Conservation (phyloP, 148 eudicot genomes). For the Rhododendron williamsianum region DNA sequence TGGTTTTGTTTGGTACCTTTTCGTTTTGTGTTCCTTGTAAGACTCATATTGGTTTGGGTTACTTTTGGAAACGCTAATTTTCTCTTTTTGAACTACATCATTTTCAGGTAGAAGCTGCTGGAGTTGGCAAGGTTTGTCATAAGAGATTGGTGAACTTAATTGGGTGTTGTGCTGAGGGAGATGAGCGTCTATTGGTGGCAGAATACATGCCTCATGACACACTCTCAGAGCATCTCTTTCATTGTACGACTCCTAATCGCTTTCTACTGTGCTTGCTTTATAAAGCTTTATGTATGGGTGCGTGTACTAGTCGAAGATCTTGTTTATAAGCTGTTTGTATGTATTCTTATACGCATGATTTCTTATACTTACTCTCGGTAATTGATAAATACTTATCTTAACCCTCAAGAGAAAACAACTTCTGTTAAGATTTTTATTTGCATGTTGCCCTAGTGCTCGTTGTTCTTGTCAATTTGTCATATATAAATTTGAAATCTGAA, state of each 20-base stretch:
- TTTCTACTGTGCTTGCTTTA: not conserved
- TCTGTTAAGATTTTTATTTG: not conserved
- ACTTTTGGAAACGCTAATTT: not conserved
- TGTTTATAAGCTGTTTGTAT: no score
- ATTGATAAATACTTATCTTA: not conserved
- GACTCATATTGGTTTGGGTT: not conserved
- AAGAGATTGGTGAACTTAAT: constrained; percentile 81
- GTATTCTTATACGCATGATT: no score
- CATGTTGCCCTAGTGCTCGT: not conserved
- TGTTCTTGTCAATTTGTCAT: not conserved
- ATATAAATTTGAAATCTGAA: not conserved
- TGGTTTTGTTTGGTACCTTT: not conserved
- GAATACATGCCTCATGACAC: constrained; percentile 92
- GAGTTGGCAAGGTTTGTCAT: constrained; percentile 89
- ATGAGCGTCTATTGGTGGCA: constrained; percentile 88
- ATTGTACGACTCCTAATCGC: constrained; percentile 51
- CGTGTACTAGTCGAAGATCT: not conserved
- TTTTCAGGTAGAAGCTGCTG: constrained; percentile 86
- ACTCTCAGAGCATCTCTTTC: constrained; percentile 90
- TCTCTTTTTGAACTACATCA: not conserved
- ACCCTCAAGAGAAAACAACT: not conserved
- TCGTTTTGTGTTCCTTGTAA: not conserved
- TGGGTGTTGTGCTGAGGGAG: constrained; percentile 97
- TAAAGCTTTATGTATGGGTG: not conserved
- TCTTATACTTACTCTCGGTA: no score